phyloP scores from a whole-genome alignment of 164 flowering plant genomes.

The Vitis rupestris region DNA sequence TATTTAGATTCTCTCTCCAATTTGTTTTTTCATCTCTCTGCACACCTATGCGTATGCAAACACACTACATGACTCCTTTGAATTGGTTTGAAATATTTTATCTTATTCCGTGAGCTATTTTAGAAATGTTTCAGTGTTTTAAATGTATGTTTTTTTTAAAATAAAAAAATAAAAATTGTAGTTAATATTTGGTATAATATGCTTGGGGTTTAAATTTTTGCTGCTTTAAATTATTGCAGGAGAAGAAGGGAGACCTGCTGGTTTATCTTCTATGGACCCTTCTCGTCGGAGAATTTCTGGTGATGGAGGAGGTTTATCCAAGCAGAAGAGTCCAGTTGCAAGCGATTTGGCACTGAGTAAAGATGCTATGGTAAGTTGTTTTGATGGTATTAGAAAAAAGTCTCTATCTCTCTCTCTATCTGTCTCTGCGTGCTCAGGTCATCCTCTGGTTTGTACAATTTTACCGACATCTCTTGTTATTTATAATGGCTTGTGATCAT shows the following conservation, averaged over 20 bases:
- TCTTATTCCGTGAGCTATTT: no score
- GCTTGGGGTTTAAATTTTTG: background rate
- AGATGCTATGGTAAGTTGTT: slow-evolving; percentile 42
- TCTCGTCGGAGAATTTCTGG: slow-evolving; percentile 40
- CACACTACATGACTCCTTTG: no score
- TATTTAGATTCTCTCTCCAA: background rate
- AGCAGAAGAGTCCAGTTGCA: slow-evolving; percentile 52
- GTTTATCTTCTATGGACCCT: slow-evolving; percentile 44
- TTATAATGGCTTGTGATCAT: no score
- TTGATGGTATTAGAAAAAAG: background rate
- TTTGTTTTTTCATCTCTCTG: background rate
- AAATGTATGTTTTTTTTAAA: background rate
- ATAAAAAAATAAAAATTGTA: background rate
- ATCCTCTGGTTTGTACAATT: no score
- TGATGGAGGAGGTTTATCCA: slow-evolving; percentile 36
- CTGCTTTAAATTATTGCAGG: slow-evolving; percentile 23
- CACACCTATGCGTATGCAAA: no score
- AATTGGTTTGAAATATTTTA: no score
- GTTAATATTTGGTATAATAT: background rate
- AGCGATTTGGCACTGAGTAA: slow-evolving; percentile 35
- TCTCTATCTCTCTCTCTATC: background rate
- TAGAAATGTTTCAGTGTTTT: no score
- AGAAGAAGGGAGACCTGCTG: slow-evolving; percentile 57
- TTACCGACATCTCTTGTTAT: no score
- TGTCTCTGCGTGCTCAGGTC: no score